Evolutionary conservation across 2,329 filamentous ascomycete genomes (phyloP).

Genomic region (Epichloe uncinata): DNA sequence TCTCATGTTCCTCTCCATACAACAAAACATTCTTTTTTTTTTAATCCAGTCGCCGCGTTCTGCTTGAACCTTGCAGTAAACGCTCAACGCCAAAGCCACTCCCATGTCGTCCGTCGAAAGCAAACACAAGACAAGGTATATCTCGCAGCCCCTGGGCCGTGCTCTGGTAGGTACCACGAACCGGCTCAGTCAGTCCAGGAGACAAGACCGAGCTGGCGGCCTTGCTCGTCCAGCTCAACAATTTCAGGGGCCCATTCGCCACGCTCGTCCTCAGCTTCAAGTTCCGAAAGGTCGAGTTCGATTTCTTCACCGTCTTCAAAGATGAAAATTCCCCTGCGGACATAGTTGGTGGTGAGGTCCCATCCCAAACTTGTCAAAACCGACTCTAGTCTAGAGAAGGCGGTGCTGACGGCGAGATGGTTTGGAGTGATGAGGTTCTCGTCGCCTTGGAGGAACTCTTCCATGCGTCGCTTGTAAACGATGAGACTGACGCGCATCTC

Average conservation of each 20-base stretch:
- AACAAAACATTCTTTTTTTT: no score
- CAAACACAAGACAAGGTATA: not conserved
- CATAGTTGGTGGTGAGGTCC: conserved; percentile 39
- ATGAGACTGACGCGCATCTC: conserved; percentile 35
- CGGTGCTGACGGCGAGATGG: conserved; percentile 30
- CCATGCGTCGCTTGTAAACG: conserved; percentile 40
- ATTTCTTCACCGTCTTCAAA: conserved; percentile 40
- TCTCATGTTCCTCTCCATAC: no score
- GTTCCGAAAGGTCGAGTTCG: conserved; percentile 32
- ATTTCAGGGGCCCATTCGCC: conserved; percentile 41
- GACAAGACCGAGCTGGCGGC: conserved; percentile 37
- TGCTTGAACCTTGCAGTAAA: not conserved
- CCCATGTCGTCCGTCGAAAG: not conserved
- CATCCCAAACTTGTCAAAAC: conserved; percentile 33
- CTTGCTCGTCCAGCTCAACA: conserved; percentile 38
- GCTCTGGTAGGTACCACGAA: not conserved
- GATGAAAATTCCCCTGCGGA: conserved; percentile 34
- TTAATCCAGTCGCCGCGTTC: no score
- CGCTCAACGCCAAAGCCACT: not conserved
- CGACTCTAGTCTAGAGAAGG: conserved; percentile 28
- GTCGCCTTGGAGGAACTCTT: conserved; percentile 29
- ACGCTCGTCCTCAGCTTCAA: conserved; percentile 40
- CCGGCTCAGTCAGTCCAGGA: conserved; percentile 28
- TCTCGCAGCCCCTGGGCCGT: no score
- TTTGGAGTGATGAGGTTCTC: conserved; percentile 20